Conservation (phyloP, 2,329 filamentous ascomycete species). For the Magnaporthales sp. region DNA sequence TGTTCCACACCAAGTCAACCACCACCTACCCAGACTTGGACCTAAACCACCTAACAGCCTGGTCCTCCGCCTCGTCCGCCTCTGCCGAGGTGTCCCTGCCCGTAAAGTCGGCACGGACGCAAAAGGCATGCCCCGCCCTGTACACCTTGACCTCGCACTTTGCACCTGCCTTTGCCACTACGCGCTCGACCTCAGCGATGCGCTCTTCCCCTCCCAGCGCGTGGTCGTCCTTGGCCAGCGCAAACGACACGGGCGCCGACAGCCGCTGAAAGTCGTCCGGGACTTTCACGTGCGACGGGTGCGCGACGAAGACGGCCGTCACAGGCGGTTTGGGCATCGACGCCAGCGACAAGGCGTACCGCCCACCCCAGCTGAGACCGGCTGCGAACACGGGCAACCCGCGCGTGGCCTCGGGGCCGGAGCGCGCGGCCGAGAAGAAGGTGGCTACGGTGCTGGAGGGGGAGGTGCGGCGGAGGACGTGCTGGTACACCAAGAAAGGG, state of each 20-base stretch:
- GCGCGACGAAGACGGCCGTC: conserved; percentile 42
- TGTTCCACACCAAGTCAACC: neutral
- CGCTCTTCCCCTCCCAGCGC: conserved; percentile 22
- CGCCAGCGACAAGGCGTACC: conserved; percentile 40
- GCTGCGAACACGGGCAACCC: conserved; percentile 36
- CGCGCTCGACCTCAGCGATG: conserved; percentile 23
- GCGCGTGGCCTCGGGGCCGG: conserved; percentile 17
- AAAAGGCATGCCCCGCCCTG: conserved; percentile 32
- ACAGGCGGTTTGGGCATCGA: conserved; percentile 26
- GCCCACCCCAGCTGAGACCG: conserved; percentile 58
- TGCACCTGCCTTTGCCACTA: conserved; percentile 22
- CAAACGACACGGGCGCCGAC: conserved; percentile 34
- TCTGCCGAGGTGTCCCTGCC: conserved; percentile 16
- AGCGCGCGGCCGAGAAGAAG: conserved; percentile 28
- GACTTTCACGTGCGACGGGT: conserved; percentile 39
- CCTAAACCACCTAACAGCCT: conserved; percentile 26
- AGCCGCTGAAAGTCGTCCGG: conserved; percentile 38
- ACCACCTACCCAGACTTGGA: neutral
- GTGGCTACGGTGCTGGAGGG: conserved; percentile 23
- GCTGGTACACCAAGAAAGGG: conserved; percentile 19
- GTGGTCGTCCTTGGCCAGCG: conserved; percentile 35
- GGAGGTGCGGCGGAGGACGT: conserved; percentile 18
- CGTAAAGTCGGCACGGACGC: conserved; percentile 22
- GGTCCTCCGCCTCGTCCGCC: conserved; percentile 22
- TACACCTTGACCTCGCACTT: conserved; percentile 29